A percentile compares a stretch with the other conserved stretches of the same genome.
Evolutionary conservation across 768 basidiomycete species (phyloP).

Genomic region (Rubroboletus pulcherrimus): DNA sequence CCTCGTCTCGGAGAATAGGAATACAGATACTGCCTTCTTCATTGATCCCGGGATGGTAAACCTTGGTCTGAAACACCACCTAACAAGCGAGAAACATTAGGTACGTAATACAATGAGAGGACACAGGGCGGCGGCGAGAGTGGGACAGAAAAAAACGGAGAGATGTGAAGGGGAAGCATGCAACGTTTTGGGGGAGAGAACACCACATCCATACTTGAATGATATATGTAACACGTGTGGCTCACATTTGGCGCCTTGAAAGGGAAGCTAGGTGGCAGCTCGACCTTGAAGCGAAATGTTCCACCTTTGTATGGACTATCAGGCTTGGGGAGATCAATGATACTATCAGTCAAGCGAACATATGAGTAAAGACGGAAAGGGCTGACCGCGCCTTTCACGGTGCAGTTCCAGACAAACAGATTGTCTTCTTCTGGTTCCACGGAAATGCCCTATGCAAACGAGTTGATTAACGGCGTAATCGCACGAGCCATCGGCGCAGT

Average conservation of each 20-base stretch:
- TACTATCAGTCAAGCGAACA: constrained; percentile 1
- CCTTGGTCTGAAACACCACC: constrained; percentile 83
- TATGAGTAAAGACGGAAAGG: background rate
- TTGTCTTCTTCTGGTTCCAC: constrained; percentile 69
- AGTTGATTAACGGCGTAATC: constrained; percentile 7
- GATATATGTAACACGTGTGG: constrained; percentile 5
- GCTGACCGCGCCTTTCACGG: constrained; percentile 70
- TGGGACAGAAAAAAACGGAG: background rate
- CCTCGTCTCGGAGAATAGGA: constrained; percentile 80
- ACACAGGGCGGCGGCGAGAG: background rate
- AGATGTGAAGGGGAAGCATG: background rate
- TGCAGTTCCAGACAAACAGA: constrained; percentile 72
- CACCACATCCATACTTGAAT: background rate
- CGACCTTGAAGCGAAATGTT: constrained; percentile 68
- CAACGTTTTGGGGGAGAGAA: constrained; percentile 21
- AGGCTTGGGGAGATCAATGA: constrained; percentile 38
- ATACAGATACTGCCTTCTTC: constrained; percentile 86
- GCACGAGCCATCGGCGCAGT: constrained; percentile 10
- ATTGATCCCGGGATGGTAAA: constrained; percentile 89
- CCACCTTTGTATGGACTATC: constrained; percentile 84
- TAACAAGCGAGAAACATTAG: constrained; percentile 27
- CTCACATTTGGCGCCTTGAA: constrained; percentile 82
- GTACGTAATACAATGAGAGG: constrained; percentile 17
- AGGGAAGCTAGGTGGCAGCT: constrained; percentile 77
- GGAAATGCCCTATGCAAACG: constrained; percentile 49